These are phyloP conservation scores for Malus sieversii DNA, from an alignment of 306 rosid genomes.

Conservation along the genomic window DNA sequence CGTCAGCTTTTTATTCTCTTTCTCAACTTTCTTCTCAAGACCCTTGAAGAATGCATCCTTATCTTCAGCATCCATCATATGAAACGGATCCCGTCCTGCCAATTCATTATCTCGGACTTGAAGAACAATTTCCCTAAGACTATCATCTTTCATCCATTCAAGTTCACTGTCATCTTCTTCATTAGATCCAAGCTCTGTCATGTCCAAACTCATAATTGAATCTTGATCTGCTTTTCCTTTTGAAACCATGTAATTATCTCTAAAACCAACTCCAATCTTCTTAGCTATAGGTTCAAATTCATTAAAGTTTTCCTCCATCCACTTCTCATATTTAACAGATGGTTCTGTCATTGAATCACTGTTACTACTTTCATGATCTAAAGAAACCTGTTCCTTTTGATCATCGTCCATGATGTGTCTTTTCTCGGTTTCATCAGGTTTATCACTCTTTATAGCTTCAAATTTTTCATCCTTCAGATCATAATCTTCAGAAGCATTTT, in stretches of 20 bases:
- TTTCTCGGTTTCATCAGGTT: constrained; percentile 16
- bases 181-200: constrained; percentile 29
- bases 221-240: constrained; percentile 47
- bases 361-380: constrained; percentile 30
- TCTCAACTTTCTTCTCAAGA: constrained; percentile 70
- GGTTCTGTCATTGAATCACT: constrained; percentile 13
- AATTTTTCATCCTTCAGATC: constrained; percentile 31
- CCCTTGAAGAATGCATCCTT: constrained; percentile 68
- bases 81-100: constrained; percentile 66
- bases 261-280: constrained; percentile 73
- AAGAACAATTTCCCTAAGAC: constrained; percentile 80
- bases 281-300: constrained; percentile 71
- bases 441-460: constrained; percentile 20
- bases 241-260: constrained; percentile 68
- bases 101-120: constrained; percentile 80
- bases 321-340: constrained; percentile 42
- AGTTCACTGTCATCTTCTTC: constrained; percentile 57
- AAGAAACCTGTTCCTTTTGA: constrained; percentile 31
- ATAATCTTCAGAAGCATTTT: constrained; percentile 30
- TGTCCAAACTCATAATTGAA: constrained; percentile 28
- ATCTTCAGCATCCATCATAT: constrained; percentile 59
- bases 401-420: constrained; percentile 17
- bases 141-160: constrained; percentile 84
- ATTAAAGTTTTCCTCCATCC: constrained; percentile 66
- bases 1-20: constrained; percentile 63